Evolutionary conservation across 2,329 filamentous ascomycete species (phyloP), one percentile per base, ranked within the genome.

Genomic region (Penicillium sp.): DNA sequence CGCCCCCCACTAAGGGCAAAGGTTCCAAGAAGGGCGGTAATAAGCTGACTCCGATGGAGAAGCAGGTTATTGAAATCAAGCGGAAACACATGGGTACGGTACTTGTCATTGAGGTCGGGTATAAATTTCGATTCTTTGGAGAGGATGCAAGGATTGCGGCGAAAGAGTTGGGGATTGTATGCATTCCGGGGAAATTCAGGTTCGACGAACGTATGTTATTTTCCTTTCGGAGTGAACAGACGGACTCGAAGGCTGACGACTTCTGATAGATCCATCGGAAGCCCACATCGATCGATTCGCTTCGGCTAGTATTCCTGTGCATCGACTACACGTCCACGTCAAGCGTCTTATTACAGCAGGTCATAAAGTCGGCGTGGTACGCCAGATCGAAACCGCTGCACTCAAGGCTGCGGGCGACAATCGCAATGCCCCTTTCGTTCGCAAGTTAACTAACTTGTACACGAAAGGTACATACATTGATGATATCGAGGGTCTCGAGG

Each of bases 381-480:
- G 93, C 26, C 94, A 99, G 72, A 80, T 96, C 26, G 94, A 99
- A 73, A 99, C 94, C 0, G 94, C 94, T 2, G 94, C 94, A 0
- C 77, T 99, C 55, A 99, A 99, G 70, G 95, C 95, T 58, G 94
- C 85, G 1, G 93, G 94, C 42, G 91, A 96, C 69, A 99, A 97
- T 71, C 85, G 90, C 52, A 96, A 96, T 67, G 84, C 91, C 0
- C 92, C 94, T 0, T 99, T 99, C 64, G 84, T 90, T 34, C 85
- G 94, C 33, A 94, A 95, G 65, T 84, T 99, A 64, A 97, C 94
- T 15, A 96, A 95, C 66, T 80, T 99, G 6, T 99, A 99, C 74
- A 99, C 94, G 8, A 99, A 97, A 71, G 94, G 92, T 41, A 99
- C 94, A 2, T 99, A 97, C 64, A 87, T 99, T 51, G 94, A 97